Evolutionary conservation across 352 stramenopile genomes (phyloP).

Genomic region (Peronospora belbahrii): DNA sequence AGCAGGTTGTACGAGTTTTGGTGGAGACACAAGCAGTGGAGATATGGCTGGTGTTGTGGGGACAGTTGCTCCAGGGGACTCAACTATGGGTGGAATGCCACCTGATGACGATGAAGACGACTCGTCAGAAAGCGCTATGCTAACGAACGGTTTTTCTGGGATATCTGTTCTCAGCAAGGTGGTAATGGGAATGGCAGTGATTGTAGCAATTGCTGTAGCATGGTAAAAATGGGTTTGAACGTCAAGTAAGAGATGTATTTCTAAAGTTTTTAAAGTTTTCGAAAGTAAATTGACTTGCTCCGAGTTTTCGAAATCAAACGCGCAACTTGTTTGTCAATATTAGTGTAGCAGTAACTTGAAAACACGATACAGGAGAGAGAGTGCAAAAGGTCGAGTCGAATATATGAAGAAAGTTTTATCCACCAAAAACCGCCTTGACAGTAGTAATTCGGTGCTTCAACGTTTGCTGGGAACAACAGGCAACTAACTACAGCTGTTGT

Average conservation of each 20-base stretch:
- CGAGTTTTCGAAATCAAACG: too few relatives aligned
- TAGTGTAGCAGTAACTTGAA: not conserved
- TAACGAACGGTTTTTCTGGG: slow-evolving; percentile 11
- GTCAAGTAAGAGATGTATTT: not conserved
- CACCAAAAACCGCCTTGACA: slow-evolving; percentile 14
- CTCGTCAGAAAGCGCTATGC: slow-evolving; percentile 37
- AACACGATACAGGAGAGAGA: slow-evolving; percentile 2
- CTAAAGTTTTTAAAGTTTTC: too few relatives aligned
- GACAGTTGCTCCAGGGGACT: slow-evolving; percentile 21
- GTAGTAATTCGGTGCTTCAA: not conserved
- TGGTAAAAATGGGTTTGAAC: not conserved
- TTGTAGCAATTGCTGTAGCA: slow-evolving; percentile 1
- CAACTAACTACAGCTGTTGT: slow-evolving; percentile 1
- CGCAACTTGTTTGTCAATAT: not conserved
- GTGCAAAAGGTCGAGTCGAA: not conserved
- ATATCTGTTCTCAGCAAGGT: slow-evolving; percentile 1
- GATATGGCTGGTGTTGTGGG: slow-evolving; percentile 28
- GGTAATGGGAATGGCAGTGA: slow-evolving; percentile 6
- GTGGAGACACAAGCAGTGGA: slow-evolving; percentile 17
- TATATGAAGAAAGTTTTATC: not conserved
- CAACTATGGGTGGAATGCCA: slow-evolving; percentile 14
- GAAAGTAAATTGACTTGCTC: too few relatives aligned
- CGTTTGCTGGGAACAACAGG: slow-evolving; percentile 2
- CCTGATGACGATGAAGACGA: slow-evolving; percentile 59
- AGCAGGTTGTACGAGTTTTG: slow-evolving; percentile 29